A percentile compares a stretch with the other conserved stretches of the same genome.
These are phyloP conservation scores for Fusarium sacchari DNA, from an alignment of 2,329 filamentous ascomycete genomes.

Conservation along the genomic window DNA sequence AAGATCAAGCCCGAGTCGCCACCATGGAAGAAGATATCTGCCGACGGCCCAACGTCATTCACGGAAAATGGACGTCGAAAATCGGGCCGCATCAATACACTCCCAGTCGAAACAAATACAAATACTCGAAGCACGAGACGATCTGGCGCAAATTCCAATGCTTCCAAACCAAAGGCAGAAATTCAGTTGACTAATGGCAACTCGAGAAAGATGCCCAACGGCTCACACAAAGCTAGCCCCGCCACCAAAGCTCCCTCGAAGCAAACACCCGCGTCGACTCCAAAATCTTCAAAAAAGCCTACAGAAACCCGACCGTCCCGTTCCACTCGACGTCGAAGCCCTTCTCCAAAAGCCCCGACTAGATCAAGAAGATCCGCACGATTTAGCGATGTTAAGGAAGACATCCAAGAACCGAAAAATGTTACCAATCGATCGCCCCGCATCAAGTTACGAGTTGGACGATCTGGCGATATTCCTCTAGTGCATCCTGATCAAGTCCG, in stretches of 20 bases:
- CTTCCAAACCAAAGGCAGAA: slow-evolving; percentile 46
- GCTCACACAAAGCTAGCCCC: slow-evolving; percentile 41
- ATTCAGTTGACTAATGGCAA: slow-evolving; percentile 40
- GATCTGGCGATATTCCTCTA: slow-evolving; percentile 59
- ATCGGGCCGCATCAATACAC: slow-evolving; percentile 70
- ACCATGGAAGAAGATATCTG: slow-evolving; percentile 89
- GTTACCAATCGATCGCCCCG: slow-evolving; percentile 52
- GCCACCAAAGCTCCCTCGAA: slow-evolving; percentile 41
- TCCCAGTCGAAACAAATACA: slow-evolving; percentile 63
- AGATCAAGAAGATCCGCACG: slow-evolving; percentile 58
- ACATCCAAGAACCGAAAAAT: slow-evolving; percentile 29
- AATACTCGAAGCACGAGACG: slow-evolving; percentile 64
- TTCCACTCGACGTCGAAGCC: slow-evolving; percentile 52
- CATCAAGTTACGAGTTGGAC: slow-evolving; percentile 59
- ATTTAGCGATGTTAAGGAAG: slow-evolving; percentile 45
- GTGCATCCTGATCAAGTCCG: slow-evolving; percentile 69
- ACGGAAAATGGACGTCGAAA: slow-evolving; percentile 76
- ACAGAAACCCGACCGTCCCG: slow-evolving; percentile 47
- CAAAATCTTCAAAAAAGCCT: slow-evolving; percentile 47
- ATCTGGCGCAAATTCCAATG: slow-evolving; percentile 49
- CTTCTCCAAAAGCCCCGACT: slow-evolving; percentile 55
- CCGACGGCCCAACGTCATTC: slow-evolving; percentile 89
- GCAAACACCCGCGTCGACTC: slow-evolving; percentile 38
- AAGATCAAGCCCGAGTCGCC: slow-evolving; percentile 73
- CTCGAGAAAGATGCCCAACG: slow-evolving; percentile 40